These are phyloP conservation scores for Calonectria leucothoes DNA, from an alignment of 2,329 filamentous ascomycete species.

Conservation along the genomic window DNA sequence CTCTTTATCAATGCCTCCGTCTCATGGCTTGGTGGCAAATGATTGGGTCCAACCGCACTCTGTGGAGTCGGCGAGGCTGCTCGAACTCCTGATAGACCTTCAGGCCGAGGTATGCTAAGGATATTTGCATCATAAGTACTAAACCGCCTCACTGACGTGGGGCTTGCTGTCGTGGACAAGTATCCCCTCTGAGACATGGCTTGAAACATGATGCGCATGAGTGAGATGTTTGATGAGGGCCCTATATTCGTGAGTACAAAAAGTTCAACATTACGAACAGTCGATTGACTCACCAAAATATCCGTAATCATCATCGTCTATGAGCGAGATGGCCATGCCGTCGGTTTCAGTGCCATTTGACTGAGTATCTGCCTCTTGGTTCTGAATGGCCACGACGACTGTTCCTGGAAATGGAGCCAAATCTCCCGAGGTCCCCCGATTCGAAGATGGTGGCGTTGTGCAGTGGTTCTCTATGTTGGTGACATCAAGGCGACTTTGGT, in stretches of 20 bases:
- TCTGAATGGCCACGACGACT: slow-evolving; percentile 13
- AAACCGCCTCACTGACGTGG: not conserved
- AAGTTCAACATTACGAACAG: not conserved
- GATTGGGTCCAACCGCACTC: not conserved
- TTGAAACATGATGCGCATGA: slow-evolving; percentile 25
- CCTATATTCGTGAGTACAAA: not conserved
- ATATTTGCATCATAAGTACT: not conserved
- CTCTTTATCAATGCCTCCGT: slow-evolving; percentile 31
- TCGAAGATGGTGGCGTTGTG: too few relatives aligned
- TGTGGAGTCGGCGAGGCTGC: too few relatives aligned
- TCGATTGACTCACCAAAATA: slow-evolving; percentile 16
- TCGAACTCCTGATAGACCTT: not conserved
- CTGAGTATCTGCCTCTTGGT: not conserved
- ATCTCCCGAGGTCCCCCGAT: not conserved
- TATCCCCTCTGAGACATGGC: slow-evolving; percentile 6
- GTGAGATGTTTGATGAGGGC: slow-evolving; percentile 25
- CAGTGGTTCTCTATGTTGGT: not conserved
- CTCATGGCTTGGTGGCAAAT: slow-evolving; percentile 32
- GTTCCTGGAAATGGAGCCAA: not conserved
- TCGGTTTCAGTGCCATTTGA: slow-evolving; percentile 14
- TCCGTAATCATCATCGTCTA: slow-evolving; percentile 25
- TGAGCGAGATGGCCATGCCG: slow-evolving; percentile 22
- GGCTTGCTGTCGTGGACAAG: not conserved
- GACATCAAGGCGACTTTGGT: not conserved
- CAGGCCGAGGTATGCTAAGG: not conserved